phyloP scores from a whole-genome alignment of 805 yeast species.

The Kazachstania bromeliacearum region DNA sequence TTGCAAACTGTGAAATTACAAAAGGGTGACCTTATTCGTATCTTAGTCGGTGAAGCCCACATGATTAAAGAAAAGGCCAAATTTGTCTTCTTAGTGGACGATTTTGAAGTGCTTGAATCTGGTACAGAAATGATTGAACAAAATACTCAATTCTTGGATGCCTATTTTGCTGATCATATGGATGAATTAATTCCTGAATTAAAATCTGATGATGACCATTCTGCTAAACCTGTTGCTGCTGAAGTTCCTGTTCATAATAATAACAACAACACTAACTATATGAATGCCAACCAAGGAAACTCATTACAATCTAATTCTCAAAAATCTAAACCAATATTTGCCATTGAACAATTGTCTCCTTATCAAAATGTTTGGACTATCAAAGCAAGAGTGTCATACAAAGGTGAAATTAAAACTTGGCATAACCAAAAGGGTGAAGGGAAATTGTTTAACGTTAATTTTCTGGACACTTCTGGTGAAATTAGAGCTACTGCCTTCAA shows the following conservation, averaged over 20 bases:
- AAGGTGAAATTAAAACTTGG: conserved; percentile 84
- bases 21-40: conserved; percentile 31
- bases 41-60: conserved; percentile 27
- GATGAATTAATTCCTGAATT: conserved; percentile 31
- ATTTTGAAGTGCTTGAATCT: conserved; percentile 34
- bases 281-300: too few relatives aligned
- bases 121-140: conserved; percentile 33
- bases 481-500: conserved; percentile 93
- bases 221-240: conserved; percentile 7
- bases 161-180: conserved; percentile 50
- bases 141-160: conserved; percentile 40
- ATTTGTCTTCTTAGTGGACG: conserved; percentile 40
- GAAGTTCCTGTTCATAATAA: conserved; percentile 11
- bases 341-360: conserved; percentile 85
- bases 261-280: conserved; percentile 1
- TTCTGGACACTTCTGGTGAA: conserved; percentile 91
- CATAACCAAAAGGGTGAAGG: conserved; percentile 82
- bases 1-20: conserved; percentile 39
- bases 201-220: conserved; percentile 19
- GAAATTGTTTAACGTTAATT: conserved; percentile 75
- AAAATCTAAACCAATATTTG: conserved; percentile 39
- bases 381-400: conserved; percentile 82
- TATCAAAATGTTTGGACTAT: conserved; percentile 87
- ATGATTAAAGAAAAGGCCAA: conserved; percentile 34
- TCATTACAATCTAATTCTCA: conserved; percentile 23